Evolutionary conservation across 805 yeast genomes (phyloP).

Genomic region (Schwanniomyces polymorphus): DNA sequence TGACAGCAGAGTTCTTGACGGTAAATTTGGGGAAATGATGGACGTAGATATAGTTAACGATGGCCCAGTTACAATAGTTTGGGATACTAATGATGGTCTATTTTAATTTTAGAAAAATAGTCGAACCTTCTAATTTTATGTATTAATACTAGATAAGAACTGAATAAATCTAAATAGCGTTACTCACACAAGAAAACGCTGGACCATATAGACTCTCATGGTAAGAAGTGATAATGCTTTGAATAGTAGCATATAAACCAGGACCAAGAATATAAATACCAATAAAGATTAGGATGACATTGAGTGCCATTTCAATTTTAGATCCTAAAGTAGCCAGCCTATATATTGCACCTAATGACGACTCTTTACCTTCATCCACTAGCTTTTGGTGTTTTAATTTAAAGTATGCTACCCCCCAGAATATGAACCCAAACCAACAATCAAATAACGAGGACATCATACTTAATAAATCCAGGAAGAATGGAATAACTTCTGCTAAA

Average conservation of each 20-base stretch:
- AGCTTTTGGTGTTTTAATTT: constrained; percentile 34
- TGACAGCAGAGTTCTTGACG: constrained; percentile 70
- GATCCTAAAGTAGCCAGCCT: constrained; percentile 22
- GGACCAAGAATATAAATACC: constrained; percentile 62
- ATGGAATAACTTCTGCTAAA: constrained; percentile 67
- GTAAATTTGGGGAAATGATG: constrained; percentile 97
- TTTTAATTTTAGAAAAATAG: constrained; percentile 3
- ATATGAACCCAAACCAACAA: constrained; percentile 66
- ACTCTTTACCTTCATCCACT: constrained; percentile 16
- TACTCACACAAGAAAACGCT: constrained; percentile 49
- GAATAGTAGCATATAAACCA: constrained; percentile 55
- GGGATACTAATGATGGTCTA: constrained; percentile 59
- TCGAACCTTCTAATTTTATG: neutral
- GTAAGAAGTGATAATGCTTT: constrained; percentile 54
- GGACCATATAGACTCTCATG: constrained; percentile 48
- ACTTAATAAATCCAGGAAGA: constrained; percentile 56
- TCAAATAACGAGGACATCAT: constrained; percentile 63
- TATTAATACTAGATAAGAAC: neutral
- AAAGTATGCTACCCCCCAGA: constrained; percentile 61
- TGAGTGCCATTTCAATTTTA: constrained; percentile 36
- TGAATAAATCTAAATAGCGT: constrained; percentile 11
- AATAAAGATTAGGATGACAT: constrained; percentile 38
- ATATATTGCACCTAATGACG: constrained; percentile 24
- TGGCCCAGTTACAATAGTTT: constrained; percentile 87
- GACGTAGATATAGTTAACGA: constrained; percentile 85